A percentile compares a stretch with the other conserved stretches of the same genome.
phyloP scores from a whole-genome alignment of 305 asterid species.

The Rubia peregrina region DNA sequence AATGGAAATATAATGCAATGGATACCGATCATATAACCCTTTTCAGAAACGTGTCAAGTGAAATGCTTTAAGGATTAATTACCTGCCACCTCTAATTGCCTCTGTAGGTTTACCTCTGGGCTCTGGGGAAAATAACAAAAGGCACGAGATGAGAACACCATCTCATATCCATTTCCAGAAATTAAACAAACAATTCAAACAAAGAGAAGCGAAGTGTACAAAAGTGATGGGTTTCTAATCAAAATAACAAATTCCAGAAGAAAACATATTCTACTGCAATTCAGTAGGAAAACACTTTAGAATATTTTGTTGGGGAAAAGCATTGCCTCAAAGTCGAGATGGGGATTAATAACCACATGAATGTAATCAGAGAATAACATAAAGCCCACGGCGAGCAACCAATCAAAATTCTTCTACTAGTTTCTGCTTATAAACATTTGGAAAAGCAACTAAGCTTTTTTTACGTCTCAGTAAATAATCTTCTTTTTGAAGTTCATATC shows the following conservation, averaged over 20 bases:
- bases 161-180: not conserved
- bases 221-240: not conserved
- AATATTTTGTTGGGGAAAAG: not conserved
- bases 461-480: not conserved
- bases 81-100: conserved; percentile 99
- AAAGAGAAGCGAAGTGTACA: not conserved
- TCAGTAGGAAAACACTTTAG: not conserved
- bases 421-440: not conserved
- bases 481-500: not conserved
- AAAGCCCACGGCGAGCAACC: not conserved
- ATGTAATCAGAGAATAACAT: not conserved
- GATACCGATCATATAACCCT: not conserved
- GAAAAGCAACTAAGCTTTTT: not conserved
- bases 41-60: not conserved
- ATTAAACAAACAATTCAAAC: not conserved
- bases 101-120: conserved; percentile 90
- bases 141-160: conserved; percentile 1
- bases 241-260: not conserved
- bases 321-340: not conserved
- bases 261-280: not conserved
- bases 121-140: conserved; percentile 34
- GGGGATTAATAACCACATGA: not conserved
- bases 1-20: not conserved
- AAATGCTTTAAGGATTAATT: conserved; percentile 8
- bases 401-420: not conserved